phyloP scores from a whole-genome alignment of 2,329 filamentous ascomycete genomes.

The Penicillium sp. region DNA sequence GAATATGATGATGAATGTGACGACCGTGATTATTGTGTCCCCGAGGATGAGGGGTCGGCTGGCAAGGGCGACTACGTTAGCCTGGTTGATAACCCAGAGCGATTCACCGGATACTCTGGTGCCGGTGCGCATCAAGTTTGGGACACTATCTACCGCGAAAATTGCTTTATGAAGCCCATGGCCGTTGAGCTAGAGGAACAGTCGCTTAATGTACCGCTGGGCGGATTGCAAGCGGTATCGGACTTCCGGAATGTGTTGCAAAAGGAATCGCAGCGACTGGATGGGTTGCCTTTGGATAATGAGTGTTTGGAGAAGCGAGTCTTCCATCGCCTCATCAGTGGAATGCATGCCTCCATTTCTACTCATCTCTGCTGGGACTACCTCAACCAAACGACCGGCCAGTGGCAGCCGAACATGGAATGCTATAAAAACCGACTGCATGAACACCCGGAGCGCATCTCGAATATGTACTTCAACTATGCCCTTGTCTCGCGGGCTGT shows the following conservation, averaged over 20 bases:
- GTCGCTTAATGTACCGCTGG: conserved; percentile 32
- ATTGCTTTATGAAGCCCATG: conserved; percentile 67
- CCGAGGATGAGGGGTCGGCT: conserved; percentile 81
- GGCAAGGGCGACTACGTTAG: conserved; percentile 96
- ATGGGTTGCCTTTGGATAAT: conserved; percentile 70
- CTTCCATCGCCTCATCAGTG: conserved; percentile 89
- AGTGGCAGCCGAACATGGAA: conserved; percentile 83
- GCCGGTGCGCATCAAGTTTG: conserved; percentile 82
- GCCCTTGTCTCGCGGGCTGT: conserved; percentile 88
- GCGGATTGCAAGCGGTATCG: conserved; percentile 51
- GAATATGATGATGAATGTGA: conserved; percentile 98
- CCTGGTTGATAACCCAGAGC: conserved; percentile 84
- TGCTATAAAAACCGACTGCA: conserved; percentile 89
- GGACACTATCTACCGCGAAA: conserved; percentile 95
- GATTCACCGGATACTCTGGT: conserved; percentile 90
- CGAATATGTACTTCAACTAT: conserved; percentile 99
- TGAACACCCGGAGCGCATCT: conserved; percentile 78
- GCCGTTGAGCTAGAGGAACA: conserved; percentile 23
- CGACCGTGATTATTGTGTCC: conserved; percentile 91
- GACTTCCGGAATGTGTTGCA: conserved; percentile 57
- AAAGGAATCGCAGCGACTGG: conserved; percentile 40
- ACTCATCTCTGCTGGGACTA: conserved; percentile 95
- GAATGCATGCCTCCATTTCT: conserved; percentile 97
- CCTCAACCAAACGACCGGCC: conserved; percentile 85
- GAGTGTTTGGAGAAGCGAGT: conserved; percentile 98